Conservation (phyloP, 352 stramenopile species). For the Pelagophyceae sp. region DNA sequence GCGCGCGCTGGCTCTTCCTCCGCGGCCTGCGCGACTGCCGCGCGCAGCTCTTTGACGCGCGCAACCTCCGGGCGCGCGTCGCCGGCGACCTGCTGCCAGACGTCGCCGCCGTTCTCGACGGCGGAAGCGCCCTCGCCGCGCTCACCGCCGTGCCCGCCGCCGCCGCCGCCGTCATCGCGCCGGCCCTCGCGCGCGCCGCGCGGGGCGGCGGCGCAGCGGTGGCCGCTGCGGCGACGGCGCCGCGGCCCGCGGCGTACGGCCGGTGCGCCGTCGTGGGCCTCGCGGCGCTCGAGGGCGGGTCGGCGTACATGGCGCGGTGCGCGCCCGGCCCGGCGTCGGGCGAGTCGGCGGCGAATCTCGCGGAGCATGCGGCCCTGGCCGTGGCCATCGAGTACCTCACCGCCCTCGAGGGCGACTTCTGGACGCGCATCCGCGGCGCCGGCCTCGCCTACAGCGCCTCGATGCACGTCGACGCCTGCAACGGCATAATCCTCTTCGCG, state of each 20-base stretch:
- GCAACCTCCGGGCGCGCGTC: not conserved
- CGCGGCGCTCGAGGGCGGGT: conserved; percentile 5
- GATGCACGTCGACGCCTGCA: conserved; percentile 32
- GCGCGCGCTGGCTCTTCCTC: not conserved
- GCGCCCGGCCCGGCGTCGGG: conserved; percentile 3
- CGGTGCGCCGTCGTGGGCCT: not conserved
- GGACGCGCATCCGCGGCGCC: conserved; percentile 35
- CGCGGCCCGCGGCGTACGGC: not conserved
- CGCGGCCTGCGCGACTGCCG: not conserved
- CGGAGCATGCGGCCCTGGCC: conserved; percentile 30
- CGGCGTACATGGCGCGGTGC: not conserved
- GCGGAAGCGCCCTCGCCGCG: not conserved
- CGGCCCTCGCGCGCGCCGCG: not conserved
- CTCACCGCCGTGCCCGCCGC: not conserved
- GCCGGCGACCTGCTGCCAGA: not conserved
- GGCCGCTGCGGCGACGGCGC: not conserved
- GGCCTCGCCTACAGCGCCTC: conserved; percentile 36
- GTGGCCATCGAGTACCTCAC: conserved; percentile 41
- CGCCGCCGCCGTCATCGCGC: not conserved
- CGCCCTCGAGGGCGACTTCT: conserved; percentile 40
- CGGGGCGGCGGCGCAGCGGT: not conserved
- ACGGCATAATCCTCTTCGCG: conserved; percentile 32
- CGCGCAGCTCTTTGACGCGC: not conserved
- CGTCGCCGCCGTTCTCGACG: not conserved
- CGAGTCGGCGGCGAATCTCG: conserved; percentile 30